A percentile compares a stretch with the other conserved stretches of the same genome.
Evolutionary conservation across 495 filamentous ascomycete species (phyloP).

Genomic region (Tuber magnatum): DNA sequence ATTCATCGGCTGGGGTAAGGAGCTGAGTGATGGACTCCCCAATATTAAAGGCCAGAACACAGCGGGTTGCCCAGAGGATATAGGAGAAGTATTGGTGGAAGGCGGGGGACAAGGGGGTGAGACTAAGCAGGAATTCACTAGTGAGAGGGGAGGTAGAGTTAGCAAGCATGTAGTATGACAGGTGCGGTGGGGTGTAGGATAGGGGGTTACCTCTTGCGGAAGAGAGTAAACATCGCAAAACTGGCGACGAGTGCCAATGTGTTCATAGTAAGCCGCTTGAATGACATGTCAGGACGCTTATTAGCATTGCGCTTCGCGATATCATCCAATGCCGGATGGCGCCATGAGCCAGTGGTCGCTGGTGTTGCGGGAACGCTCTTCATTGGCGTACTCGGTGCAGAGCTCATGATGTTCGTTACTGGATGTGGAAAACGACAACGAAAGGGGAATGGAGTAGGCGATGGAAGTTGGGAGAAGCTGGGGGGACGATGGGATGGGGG

Average conservation of each 20-base stretch:
- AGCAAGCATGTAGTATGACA: conserved; percentile 6
- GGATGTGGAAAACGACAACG: not conserved
- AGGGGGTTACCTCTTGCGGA: conserved; percentile 38
- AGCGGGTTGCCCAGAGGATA: conserved; percentile 48
- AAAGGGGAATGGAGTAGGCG: not conserved
- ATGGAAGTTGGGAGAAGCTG: not conserved
- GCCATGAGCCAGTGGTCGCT: conserved; percentile 69
- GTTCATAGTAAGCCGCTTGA: conserved; percentile 61
- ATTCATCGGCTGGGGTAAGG: conserved; percentile 65
- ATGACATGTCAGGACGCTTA: conserved; percentile 58
- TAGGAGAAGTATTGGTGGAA: conserved; percentile 41
- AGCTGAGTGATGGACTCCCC: conserved; percentile 60
- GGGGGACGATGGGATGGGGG: not conserved
- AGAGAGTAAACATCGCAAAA: conserved; percentile 31
- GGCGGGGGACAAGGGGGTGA: conserved; percentile 41
- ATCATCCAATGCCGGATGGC: conserved; percentile 72
- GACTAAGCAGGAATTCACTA: conserved; percentile 32
- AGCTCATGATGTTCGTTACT: conserved; percentile 5
- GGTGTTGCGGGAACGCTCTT: conserved; percentile 39
- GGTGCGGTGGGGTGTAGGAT: conserved; percentile 31
- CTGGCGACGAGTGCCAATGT: conserved; percentile 50
- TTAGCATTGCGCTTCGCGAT: conserved; percentile 67
- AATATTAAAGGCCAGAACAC: conserved; percentile 61
- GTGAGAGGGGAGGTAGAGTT: conserved; percentile 16
- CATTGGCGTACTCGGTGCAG: conserved; percentile 31